Evolutionary conservation across 768 basidiomycete species (phyloP).

Genomic region (Suillus subalutaceus): DNA sequence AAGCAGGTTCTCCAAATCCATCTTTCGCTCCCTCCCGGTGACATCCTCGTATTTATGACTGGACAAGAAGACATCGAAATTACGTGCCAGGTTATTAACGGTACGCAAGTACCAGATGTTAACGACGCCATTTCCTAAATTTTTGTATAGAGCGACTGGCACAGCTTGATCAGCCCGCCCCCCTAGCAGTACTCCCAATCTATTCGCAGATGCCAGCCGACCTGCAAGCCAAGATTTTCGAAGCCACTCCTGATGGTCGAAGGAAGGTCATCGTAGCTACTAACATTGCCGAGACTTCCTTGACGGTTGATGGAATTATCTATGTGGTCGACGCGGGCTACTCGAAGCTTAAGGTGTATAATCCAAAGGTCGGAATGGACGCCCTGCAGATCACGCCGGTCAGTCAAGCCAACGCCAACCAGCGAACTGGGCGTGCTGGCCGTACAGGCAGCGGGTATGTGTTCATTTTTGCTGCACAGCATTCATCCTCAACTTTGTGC

Average conservation of each 20-base stretch:
- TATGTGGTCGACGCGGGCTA: constrained; percentile 97
- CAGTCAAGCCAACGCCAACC: constrained; percentile 97
- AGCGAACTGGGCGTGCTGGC: constrained; percentile 94
- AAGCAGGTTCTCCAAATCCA: constrained; percentile 99
- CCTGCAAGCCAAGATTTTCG: constrained; percentile 97
- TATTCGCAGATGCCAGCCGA: constrained; percentile 99
- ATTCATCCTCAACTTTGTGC: constrained; percentile 5
- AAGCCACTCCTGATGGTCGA: constrained; percentile 90
- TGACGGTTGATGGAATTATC: constrained; percentile 97
- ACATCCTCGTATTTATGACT: constrained; percentile 99
- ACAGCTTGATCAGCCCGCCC: constrained; percentile 89
- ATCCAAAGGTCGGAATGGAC: constrained; percentile 99
- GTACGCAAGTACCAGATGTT: constrained; percentile 42
- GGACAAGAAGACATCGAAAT: constrained; percentile 99
- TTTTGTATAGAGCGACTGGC: constrained; percentile 73
- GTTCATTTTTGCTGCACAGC: neutral
- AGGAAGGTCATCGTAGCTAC: constrained; percentile 98
- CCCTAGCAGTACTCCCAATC: constrained; percentile 91
- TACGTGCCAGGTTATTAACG: constrained; percentile 92
- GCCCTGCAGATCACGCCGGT: constrained; percentile 98
- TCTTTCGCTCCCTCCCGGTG: constrained; percentile 87
- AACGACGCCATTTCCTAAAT: neutral
- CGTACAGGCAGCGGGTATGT: constrained; percentile 93
- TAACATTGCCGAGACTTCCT: constrained; percentile 97
- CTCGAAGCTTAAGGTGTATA: constrained; percentile 98